Evolutionary conservation across 805 yeast species (phyloP).

Genomic region (Wickerhamomyces alni): DNA sequence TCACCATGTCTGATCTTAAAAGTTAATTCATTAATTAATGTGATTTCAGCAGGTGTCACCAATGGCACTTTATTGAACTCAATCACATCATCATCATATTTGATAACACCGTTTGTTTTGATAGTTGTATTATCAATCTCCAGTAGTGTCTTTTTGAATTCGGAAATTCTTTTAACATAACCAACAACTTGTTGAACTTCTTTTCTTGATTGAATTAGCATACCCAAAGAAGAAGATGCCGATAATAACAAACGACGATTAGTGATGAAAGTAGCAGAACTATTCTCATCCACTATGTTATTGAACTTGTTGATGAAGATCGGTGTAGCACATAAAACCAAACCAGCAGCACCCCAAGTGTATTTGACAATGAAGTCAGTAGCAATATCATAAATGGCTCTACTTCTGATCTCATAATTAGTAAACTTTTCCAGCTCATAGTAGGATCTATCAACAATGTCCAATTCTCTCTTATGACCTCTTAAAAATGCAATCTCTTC

Average conservation of each 20-base stretch:
- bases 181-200: slow-evolving; percentile 81
- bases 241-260: slow-evolving; percentile 78
- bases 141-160: slow-evolving; percentile 58
- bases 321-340: slow-evolving; percentile 82
- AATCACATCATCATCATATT: slow-evolving; percentile 52
- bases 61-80: slow-evolving; percentile 74
- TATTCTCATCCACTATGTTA: slow-evolving; percentile 32
- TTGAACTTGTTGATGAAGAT: slow-evolving; percentile 57
- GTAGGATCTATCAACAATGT: slow-evolving; percentile 70
- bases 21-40: slow-evolving; percentile 56
- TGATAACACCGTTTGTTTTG: slow-evolving; percentile 24
- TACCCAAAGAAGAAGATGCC: slow-evolving; percentile 84
- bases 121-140: slow-evolving; percentile 33
- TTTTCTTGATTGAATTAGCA: slow-evolving; percentile 78
- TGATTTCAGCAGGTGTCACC: slow-evolving; percentile 78
- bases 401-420: slow-evolving; percentile 66
- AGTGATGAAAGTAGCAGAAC: slow-evolving; percentile 82
- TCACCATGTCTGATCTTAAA: slow-evolving; percentile 78
- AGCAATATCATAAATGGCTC: slow-evolving; percentile 76
- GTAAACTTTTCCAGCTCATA: slow-evolving; percentile 76
- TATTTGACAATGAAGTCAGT: slow-evolving; percentile 88
- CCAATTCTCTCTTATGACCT: slow-evolving; percentile 77
- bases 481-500: slow-evolving; percentile 86
- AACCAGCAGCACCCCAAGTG: slow-evolving; percentile 94
- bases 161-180: slow-evolving; percentile 67